Evolutionary conservation across 2,329 filamentous ascomycete genomes (phyloP).

Genomic region (Claviceps arundinis): DNA sequence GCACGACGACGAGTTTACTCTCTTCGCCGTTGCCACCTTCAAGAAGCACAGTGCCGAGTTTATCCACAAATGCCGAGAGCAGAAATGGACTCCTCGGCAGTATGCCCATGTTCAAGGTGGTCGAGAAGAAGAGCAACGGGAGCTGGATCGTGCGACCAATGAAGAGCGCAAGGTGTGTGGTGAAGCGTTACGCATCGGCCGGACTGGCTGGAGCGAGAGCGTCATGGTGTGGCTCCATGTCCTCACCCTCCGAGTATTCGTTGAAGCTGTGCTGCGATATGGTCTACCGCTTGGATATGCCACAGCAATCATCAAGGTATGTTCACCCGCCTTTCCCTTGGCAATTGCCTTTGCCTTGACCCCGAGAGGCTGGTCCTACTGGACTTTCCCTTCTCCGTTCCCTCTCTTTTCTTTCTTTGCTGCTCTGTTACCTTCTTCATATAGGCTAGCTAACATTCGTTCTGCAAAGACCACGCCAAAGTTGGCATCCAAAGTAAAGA

Average conservation of each 20-base stretch:
- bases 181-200: slow-evolving; percentile 72
- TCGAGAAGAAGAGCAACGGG: slow-evolving; percentile 74
- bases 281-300: slow-evolving; percentile 85
- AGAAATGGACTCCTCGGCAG: slow-evolving; percentile 88
- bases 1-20: slow-evolving; percentile 76
- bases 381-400: neutral
- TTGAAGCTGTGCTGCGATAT: slow-evolving; percentile 95
- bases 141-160: slow-evolving; percentile 66
- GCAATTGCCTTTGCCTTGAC: too few relatives aligned
- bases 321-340: slow-evolving; percentile 11
- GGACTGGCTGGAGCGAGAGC: slow-evolving; percentile 90
- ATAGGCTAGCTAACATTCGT: neutral
- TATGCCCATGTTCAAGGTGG: slow-evolving; percentile 89
- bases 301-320: slow-evolving; percentile 70
- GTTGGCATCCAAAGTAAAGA: slow-evolving; percentile 62
- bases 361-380: neutral
- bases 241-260: slow-evolving; percentile 80
- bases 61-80: slow-evolving; percentile 79
- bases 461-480: slow-evolving; percentile 63
- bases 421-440: neutral
- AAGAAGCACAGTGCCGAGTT: slow-evolving; percentile 86
- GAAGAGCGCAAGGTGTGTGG: slow-evolving; percentile 90
- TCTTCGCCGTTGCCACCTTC: slow-evolving; percentile 84
- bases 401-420: neutral
- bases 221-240: slow-evolving; percentile 96